These are phyloP conservation scores for Geotrichum cucujoidarum DNA, from an alignment of 1,139 yeast species.

Conservation along the genomic window DNA sequence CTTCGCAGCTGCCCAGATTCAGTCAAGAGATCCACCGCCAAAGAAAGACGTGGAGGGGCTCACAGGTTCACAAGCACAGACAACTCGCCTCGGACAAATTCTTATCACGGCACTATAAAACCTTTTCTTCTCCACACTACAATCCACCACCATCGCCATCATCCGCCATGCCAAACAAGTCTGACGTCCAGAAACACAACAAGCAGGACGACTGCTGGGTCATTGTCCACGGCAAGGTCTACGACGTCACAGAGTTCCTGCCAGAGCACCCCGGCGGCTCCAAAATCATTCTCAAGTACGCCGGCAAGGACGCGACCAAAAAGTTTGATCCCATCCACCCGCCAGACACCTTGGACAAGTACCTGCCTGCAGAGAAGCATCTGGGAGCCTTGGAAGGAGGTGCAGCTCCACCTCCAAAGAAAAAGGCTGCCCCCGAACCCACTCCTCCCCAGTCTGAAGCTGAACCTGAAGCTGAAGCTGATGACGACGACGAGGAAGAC, in stretches of 20 bases:
- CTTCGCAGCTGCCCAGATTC: too few relatives aligned
- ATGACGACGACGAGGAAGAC: conserved; percentile 26
- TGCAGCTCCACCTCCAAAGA: neutral
- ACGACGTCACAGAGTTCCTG: conserved; percentile 75
- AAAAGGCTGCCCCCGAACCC: conserved; percentile 20
- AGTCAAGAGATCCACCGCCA: too few relatives aligned
- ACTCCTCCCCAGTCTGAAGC: neutral
- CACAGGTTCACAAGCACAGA: too few relatives aligned
- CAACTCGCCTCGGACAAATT: too few relatives aligned
- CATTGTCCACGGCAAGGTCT: conserved; percentile 74
- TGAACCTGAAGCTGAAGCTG: conserved; percentile 26
- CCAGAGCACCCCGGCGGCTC: conserved; percentile 88
- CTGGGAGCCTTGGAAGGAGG: conserved; percentile 36
- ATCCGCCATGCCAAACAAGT: neutral
- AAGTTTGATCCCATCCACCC: conserved; percentile 87
- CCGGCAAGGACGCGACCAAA: conserved; percentile 89
- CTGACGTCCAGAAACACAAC: conserved; percentile 55
- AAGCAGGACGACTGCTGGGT: conserved; percentile 75
- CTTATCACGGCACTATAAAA: too few relatives aligned
- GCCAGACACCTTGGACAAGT: conserved; percentile 61
- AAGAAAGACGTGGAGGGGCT: too few relatives aligned
- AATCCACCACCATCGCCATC: neutral
- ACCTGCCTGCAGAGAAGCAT: conserved; percentile 43
- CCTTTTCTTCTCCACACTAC: neutral
- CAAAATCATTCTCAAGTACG: conserved; percentile 64